Evolutionary conservation across 371 early-diverging fungal genomes (phyloP).

Genomic region (Lichtheimia ornata): DNA sequence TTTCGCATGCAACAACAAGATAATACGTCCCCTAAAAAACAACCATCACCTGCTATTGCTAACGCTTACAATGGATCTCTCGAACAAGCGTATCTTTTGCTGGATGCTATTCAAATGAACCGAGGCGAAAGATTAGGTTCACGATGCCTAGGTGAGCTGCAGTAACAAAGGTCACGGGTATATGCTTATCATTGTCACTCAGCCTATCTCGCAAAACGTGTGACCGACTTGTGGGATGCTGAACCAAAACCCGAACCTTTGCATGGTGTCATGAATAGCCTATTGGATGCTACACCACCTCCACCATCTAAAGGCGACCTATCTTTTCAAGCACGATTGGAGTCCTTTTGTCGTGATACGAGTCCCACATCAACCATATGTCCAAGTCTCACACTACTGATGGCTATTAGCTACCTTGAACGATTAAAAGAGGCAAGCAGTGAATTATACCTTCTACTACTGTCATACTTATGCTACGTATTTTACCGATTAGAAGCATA

Average conservation of each 20-base stretch:
- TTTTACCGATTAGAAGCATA: background rate
- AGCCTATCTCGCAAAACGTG: conserved; percentile 6
- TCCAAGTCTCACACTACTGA: conserved; percentile 8
- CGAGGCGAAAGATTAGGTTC: background rate
- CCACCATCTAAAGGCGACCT: too few species aligned
- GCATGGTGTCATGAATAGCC: background rate
- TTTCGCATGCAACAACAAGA: background rate
- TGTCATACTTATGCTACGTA: background rate
- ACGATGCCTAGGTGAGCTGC: too few species aligned
- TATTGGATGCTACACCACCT: too few species aligned
- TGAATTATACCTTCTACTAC: background rate
- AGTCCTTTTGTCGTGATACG: too few species aligned
- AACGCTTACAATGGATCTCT: conserved; percentile 4
- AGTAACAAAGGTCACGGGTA: too few species aligned
- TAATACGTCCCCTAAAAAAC: background rate
- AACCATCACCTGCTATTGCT: background rate
- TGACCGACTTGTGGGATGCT: conserved; percentile 3
- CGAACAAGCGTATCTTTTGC: conserved; percentile 3
- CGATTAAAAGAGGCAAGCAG: conserved; percentile 5
- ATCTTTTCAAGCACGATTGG: too few species aligned
- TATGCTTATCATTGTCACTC: too few species aligned
- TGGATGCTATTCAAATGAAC: conserved; percentile 7
- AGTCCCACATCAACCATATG: background rate
- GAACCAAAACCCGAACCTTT: background rate
- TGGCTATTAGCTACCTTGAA: conserved; percentile 8